Evolutionary conservation across 2,329 filamentous ascomycete species (phyloP).

Genomic region (Fusarium palustre): DNA sequence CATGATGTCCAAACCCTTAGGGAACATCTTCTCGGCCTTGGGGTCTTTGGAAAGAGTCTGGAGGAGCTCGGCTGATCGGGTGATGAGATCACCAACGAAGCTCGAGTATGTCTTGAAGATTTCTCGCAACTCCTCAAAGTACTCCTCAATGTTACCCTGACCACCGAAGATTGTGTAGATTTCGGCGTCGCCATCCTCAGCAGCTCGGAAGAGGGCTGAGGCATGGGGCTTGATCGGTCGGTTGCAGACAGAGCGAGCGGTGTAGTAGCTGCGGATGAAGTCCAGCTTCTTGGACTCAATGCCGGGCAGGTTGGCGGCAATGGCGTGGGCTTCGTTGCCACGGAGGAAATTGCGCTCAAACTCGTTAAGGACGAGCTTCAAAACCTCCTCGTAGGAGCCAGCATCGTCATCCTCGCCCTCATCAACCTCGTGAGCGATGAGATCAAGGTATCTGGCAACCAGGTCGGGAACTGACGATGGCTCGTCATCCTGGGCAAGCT

Average conservation of each 20-base stretch:
- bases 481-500: conserved; percentile 97
- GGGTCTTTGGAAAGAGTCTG: conserved; percentile 85
- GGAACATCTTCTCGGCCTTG: conserved; percentile 92
- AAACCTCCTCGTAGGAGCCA: conserved; percentile 89
- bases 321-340: conserved; percentile 94
- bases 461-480: conserved; percentile 95
- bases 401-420: conserved; percentile 91
- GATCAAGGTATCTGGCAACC: conserved; percentile 92
- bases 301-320: conserved; percentile 86
- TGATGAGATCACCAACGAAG: conserved; percentile 88
- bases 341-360: conserved; percentile 95
- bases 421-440: conserved; percentile 87
- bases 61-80: conserved; percentile 85
- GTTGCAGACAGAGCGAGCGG: conserved; percentile 84
- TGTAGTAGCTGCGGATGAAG: conserved; percentile 92
- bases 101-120: conserved; percentile 91
- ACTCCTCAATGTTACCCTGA: conserved; percentile 99
- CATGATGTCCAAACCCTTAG: conserved; percentile 96
- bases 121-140: conserved; percentile 96
- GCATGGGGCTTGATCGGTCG: conserved; percentile 91
- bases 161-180: conserved; percentile 97
- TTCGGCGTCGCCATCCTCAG: conserved; percentile 82
- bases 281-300: conserved; percentile 93
- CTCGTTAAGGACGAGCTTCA: conserved; percentile 93
- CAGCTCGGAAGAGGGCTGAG: conserved; percentile 90